phyloP scores from a whole-genome alignment of 306 rosid genomes.

The Ormosia emarginata region DNA sequence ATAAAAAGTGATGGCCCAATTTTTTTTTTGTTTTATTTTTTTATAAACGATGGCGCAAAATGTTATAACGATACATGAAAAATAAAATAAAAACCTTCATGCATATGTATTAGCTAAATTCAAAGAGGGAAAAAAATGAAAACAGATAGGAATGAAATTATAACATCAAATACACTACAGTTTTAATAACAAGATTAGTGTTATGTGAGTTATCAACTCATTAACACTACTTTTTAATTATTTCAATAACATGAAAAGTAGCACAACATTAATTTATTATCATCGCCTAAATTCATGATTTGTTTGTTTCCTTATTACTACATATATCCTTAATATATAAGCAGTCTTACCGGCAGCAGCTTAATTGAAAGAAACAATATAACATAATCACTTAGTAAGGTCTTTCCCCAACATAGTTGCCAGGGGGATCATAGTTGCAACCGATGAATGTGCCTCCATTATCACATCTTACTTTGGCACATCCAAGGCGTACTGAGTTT shows the following conservation, averaged over 20 bases:
- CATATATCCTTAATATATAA: neutral
- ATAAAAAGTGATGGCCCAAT: too few relatives aligned
- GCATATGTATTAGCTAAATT: neutral
- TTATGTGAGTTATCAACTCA: neutral
- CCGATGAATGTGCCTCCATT: slow-evolving; percentile 24
- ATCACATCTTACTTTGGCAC: slow-evolving; percentile 48
- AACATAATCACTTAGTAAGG: slow-evolving; percentile 24
- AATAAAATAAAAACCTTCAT: too few relatives aligned
- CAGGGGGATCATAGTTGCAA: slow-evolving; percentile 50
- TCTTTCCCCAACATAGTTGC: slow-evolving; percentile 27
- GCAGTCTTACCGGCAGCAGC: neutral
- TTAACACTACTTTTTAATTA: neutral
- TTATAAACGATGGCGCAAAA: too few relatives aligned
- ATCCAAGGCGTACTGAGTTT: slow-evolving; percentile 34
- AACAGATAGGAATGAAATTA: neutral
- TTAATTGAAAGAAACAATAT: neutral
- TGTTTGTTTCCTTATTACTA: neutral
- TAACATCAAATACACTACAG: neutral
- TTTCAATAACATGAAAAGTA: neutral
- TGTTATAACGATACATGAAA: too few relatives aligned
- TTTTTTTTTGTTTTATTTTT: too few relatives aligned
- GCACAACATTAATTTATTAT: neutral
- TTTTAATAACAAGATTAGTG: neutral
- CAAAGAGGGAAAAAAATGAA: neutral
- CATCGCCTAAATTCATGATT: neutral